These are phyloP conservation scores for Teratosphaeria viscida DNA, from an alignment of 2,329 filamentous ascomycete genomes.

Conservation along the genomic window DNA sequence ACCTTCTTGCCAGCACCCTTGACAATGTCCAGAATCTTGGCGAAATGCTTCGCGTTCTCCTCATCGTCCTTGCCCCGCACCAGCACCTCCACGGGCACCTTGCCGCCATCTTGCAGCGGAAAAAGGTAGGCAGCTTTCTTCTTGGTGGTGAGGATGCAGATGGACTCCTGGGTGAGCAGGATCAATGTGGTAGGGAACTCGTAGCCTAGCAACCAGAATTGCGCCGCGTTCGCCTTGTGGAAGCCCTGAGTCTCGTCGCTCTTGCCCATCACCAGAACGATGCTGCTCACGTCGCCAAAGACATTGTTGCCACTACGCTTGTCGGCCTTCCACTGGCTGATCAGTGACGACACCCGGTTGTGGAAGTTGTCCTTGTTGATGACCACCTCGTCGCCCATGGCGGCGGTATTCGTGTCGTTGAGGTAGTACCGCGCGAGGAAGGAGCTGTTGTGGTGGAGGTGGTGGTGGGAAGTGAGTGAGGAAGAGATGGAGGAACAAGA, in stretches of 20 bases:
- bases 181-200: conserved; percentile 95
- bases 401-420: conserved; percentile 12
- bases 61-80: conserved; percentile 85
- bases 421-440: conserved; percentile 7
- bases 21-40: conserved; percentile 73
- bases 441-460: not conserved
- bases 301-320: conserved; percentile 76
- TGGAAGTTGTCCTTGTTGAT: conserved; percentile 93
- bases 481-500: not conserved
- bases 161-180: conserved; percentile 74
- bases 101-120: conserved; percentile 74
- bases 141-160: conserved; percentile 88
- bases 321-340: conserved; percentile 91
- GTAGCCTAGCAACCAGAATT: conserved; percentile 97
- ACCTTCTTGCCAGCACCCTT: conserved; percentile 87
- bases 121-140: conserved; percentile 98
- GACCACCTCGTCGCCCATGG: conserved; percentile 63
- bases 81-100: conserved; percentile 83
- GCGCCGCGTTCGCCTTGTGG: conserved; percentile 92
- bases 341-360: conserved; percentile 77
- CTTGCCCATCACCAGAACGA: conserved; percentile 89
- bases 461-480: not conserved
- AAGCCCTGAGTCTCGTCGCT: conserved; percentile 79
- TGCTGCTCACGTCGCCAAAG: conserved; percentile 77
- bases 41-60: conserved; percentile 83